Evolutionary conservation across 148 eudicot species (phyloP), one percentile per base, ranked within the genome.

Genomic region (Rhododendron molle): DNA sequence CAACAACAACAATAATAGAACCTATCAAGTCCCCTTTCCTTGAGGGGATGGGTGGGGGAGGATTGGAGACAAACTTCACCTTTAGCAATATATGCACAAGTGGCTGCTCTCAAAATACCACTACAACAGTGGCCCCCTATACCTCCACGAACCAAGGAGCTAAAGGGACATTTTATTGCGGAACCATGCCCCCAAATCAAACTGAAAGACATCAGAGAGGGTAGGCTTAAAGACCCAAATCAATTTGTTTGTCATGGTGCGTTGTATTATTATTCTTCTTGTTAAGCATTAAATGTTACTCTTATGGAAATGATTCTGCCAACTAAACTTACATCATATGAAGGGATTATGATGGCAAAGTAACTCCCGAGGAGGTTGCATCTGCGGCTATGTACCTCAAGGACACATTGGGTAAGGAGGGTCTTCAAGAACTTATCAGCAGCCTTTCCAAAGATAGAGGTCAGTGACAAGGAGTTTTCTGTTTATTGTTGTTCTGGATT

Each of bases 281-380:
- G 28, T 67, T 26, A 26, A 67, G 73, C 73, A 67, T 67, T 67
- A n/a, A 26, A 26, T 76, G 79, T 36, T 40, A 40, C 43, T 73
- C 38, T 73, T 6, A 34, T 0, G 26, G 50, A 40, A 76, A 76
- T 36, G 26, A 76, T 76, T 76, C 28, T 76, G 79, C 49, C 79
- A 36, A 76, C 20, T 40, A 76, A 76, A 36, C 79, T 40, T 76
- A 40, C 79, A 16, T 76, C n/a, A 16, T 81, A 26, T 88, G 82
- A 91, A 95, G 98, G 88, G 98, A 95, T 90, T 91, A 89, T 85
- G 96, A 94, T 84, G 98, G 98, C 71, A 95, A 94, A 92, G 96
- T 95, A 71, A 95, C 94, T 87, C 90, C 96, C 1, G 98, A 95
- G 88, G 98, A 94, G 90, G 95, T 95, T 69, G 95, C 92, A 88